Conservation (phyloP, 257 asterid species). For the Avicennia marina region DNA sequence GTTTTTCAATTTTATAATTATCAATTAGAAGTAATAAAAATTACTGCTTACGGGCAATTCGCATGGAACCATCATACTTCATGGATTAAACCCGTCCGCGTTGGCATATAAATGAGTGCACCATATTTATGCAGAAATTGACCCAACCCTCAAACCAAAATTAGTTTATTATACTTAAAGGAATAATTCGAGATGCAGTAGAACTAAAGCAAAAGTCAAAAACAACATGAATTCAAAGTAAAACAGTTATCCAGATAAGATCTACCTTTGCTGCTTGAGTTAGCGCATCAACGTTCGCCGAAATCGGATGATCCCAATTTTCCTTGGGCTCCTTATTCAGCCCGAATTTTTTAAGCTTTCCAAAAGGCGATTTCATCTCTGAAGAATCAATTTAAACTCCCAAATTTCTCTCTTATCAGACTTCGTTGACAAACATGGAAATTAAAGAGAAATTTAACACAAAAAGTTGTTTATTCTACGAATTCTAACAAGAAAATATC, state of each 20-base stretch:
- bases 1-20: neutral
- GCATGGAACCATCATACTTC: constrained; percentile 3
- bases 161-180: neutral
- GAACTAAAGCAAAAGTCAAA: constrained; percentile 14
- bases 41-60: neutral
- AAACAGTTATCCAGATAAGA: constrained; percentile 8
- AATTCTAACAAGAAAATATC: neutral
- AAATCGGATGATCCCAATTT: constrained; percentile 40
- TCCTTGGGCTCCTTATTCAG: constrained; percentile 39
- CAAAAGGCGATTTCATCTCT: constrained; percentile 51
- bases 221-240: neutral
- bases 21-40: constrained; percentile 1
- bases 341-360: constrained; percentile 38
- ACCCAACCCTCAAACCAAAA: neutral
- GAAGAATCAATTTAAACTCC: constrained; percentile 20
- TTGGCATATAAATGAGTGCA: constrained; percentile 18
- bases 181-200: constrained; percentile 11
- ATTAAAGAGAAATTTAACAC: no score
- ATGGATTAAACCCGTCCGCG: constrained; percentile 19
- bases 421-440: no score
- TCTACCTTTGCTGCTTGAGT: constrained; percentile 57
- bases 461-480: no score
- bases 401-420: no score
- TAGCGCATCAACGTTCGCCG: constrained; percentile 41
- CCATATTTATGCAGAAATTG: constrained; percentile 9